phyloP scores from a whole-genome alignment of 495 filamentous ascomycete species.

The Penicillium pancosmium region DNA sequence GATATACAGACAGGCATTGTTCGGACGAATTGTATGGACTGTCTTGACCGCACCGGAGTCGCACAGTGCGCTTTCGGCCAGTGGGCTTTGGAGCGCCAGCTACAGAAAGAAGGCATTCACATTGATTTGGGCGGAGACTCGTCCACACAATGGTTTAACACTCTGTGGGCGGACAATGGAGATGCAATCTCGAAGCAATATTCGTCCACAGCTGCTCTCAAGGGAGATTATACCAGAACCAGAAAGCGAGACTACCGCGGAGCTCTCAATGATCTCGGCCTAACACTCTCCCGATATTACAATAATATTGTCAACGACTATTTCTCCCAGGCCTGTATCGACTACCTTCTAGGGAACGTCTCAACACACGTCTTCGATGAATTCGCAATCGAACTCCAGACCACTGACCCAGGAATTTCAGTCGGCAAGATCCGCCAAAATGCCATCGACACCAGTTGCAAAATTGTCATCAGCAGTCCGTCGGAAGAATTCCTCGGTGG shows the following conservation, averaged over 20 bases:
- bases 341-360: conserved; percentile 91
- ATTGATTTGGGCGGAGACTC: conserved; percentile 70
- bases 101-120: conserved; percentile 72
- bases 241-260: conserved; percentile 89
- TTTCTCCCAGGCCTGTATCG: conserved; percentile 91
- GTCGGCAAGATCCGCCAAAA: conserved; percentile 80
- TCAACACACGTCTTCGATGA: conserved; percentile 82
- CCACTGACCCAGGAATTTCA: conserved; percentile 82
- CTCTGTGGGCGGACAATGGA: conserved; percentile 93
- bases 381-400: conserved; percentile 87
- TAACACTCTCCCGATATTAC: conserved; percentile 71
- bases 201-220: conserved; percentile 88
- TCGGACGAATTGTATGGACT: conserved; percentile 97
- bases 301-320: conserved; percentile 94
- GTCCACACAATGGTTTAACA: conserved; percentile 88
- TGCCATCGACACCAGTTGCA: conserved; percentile 82
- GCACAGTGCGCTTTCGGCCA: conserved; percentile 86
- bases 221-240: conserved; percentile 93
- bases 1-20: conserved; percentile 72
- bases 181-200: conserved; percentile 64
- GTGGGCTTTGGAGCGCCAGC: conserved; percentile 72
- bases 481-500: conserved; percentile 81
- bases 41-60: conserved; percentile 90
- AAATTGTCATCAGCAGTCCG: conserved; percentile 81
- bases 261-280: conserved; percentile 86